These are phyloP conservation scores for Rhododendron molle DNA, from an alignment of 148 eudicot species.

Conservation along the genomic window DNA sequence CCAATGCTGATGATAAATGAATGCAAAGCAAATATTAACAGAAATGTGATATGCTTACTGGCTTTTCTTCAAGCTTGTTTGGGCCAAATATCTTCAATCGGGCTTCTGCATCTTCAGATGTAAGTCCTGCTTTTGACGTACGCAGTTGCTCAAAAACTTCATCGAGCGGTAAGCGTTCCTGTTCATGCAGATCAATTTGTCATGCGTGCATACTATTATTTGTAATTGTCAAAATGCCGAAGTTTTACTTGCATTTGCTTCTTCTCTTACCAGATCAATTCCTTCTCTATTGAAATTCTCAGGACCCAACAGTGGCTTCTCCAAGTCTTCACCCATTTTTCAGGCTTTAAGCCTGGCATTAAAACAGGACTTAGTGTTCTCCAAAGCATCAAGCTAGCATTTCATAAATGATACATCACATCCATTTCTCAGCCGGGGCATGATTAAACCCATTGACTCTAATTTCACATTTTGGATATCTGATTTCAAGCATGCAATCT, in stretches of 20 bases:
- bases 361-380: background rate
- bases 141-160: constrained; percentile 56
- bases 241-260: background rate
- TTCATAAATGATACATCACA: background rate
- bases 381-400: background rate
- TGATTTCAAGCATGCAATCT: background rate
- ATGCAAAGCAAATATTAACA: background rate
- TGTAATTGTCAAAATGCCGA: background rate
- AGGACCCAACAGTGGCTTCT: constrained; percentile 55
- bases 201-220: background rate
- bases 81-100: constrained; percentile 62
- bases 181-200: constrained; percentile 15
- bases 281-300: constrained; percentile 53
- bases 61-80: constrained; percentile 72
- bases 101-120: constrained; percentile 50
- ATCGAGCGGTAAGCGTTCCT: constrained; percentile 60
- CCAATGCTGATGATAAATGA: background rate
- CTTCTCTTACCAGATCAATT: constrained; percentile 57
- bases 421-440: background rate
- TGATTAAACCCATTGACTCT: background rate
- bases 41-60: constrained; percentile 35
- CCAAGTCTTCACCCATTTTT: constrained; percentile 49
- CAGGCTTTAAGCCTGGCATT: constrained; percentile 14
- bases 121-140: constrained; percentile 49
- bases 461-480: background rate